A percentile compares a stretch with the other conserved stretches of the same genome.
Evolutionary conservation across 805 yeast genomes (phyloP).

Genomic region (Candida xyloterini): DNA sequence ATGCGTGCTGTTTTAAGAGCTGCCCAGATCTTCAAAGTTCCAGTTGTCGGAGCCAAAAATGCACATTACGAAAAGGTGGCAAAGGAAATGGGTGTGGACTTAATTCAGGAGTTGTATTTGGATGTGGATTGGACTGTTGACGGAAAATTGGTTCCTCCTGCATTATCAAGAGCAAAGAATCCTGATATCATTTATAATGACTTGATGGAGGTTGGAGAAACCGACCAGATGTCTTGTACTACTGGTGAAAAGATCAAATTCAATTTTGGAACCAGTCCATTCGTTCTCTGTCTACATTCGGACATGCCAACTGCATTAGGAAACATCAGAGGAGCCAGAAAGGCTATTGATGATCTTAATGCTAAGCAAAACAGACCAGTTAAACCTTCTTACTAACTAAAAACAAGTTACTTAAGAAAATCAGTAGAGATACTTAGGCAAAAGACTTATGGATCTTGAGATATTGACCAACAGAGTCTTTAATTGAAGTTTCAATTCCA

Average conservation of each 20-base stretch:
- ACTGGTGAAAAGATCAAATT: conserved; percentile 27
- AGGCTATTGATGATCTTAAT: conserved; percentile 32
- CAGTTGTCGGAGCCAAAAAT: conserved; percentile 38
- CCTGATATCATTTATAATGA: conserved; percentile 32
- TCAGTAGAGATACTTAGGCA: no score
- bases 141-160: conserved; percentile 32
- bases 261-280: conserved; percentile 31
- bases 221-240: conserved; percentile 24
- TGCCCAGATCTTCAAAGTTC: conserved; percentile 35
- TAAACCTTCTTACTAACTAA: conserved; percentile 1
- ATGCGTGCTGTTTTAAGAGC: conserved; percentile 37
- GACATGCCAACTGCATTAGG: conserved; percentile 38
- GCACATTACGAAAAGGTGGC: conserved; percentile 30
- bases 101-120: conserved; percentile 37
- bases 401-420: background rate
- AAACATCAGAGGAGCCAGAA: conserved; percentile 31
- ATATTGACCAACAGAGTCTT: conserved; percentile 40
- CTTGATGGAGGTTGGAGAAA: conserved; percentile 28
- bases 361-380: conserved; percentile 7
- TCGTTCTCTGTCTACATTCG: conserved; percentile 35
- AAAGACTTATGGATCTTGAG: conserved; percentile 5
- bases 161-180: conserved; percentile 30
- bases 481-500: conserved; percentile 36
- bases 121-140: conserved; percentile 35
- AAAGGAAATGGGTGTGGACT: conserved; percentile 31